Conservation (phyloP, 2,329 filamentous ascomycete genomes). For the Fusarium pseudonygamai region DNA sequence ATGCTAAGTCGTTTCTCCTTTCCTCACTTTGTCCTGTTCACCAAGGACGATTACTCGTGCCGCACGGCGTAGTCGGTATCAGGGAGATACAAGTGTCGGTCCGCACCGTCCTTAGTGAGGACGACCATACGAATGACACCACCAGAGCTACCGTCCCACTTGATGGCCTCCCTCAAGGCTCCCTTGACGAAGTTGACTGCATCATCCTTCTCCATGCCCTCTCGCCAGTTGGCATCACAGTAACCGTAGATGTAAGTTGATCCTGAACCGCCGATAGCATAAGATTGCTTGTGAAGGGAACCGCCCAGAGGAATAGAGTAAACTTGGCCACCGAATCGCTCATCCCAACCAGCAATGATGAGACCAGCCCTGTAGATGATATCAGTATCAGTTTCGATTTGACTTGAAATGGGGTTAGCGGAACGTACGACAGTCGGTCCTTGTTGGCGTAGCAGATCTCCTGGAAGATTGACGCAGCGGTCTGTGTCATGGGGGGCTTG, state of each 20-base stretch:
- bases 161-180: constrained; percentile 92
- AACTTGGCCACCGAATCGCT: constrained; percentile 93
- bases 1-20: constrained; percentile 12
- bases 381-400: constrained; percentile 19
- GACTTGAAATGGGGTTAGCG: neutral
- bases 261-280: constrained; percentile 94
- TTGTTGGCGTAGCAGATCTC: constrained; percentile 99
- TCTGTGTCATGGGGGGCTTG: constrained; percentile 91
- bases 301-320: constrained; percentile 97
- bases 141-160: constrained; percentile 98
- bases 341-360: constrained; percentile 98
- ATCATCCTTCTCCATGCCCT: constrained; percentile 91
- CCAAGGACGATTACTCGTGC: constrained; percentile 63
- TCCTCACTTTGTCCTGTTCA: constrained; percentile 31
- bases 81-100: constrained; percentile 94
- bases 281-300: constrained; percentile 96
- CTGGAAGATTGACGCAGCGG: constrained; percentile 94
- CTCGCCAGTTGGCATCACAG: constrained; percentile 95
- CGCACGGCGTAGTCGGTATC: constrained; percentile 85
- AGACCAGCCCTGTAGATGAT: constrained; percentile 77
- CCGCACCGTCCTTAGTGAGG: constrained; percentile 86
- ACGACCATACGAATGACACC: constrained; percentile 99
- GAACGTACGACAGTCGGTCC: constrained; percentile 81
- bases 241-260: constrained; percentile 99
- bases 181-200: constrained; percentile 94